These are phyloP conservation scores for Heritiera littoralis DNA, from an alignment of 345 rosid species.

Conservation along the genomic window DNA sequence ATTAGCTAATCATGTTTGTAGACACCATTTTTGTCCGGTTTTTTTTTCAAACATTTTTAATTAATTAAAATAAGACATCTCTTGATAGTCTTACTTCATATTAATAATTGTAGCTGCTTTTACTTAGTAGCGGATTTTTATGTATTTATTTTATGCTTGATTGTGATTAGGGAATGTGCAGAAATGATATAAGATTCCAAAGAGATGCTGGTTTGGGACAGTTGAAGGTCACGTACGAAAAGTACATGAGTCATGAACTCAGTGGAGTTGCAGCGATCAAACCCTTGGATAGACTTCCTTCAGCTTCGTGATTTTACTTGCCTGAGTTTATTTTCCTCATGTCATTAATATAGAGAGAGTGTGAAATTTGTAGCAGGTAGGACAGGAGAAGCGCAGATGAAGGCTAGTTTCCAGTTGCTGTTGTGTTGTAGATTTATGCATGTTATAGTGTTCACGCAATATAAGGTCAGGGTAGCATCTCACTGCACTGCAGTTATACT, in stretches of 20 bases:
- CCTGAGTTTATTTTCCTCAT: not conserved
- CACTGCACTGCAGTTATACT: too few relatives aligned
- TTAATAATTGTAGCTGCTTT: not conserved
- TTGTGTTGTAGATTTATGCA: too few relatives aligned
- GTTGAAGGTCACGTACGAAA: slow-evolving; percentile 71
- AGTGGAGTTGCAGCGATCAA: slow-evolving; percentile 59
- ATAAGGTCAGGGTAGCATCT: too few relatives aligned
- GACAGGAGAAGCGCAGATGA: too few relatives aligned
- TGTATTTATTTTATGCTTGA: not conserved
- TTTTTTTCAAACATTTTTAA: too few relatives aligned
- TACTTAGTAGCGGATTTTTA: not conserved
- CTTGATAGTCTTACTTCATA: not conserved
- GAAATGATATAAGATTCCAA: slow-evolving; percentile 78
- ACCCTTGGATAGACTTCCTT: slow-evolving; percentile 57
- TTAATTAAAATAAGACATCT: too few relatives aligned
- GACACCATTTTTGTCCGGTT: too few relatives aligned
- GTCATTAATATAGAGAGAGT: not conserved
- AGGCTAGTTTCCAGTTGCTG: too few relatives aligned
- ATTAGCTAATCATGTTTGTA: too few relatives aligned
- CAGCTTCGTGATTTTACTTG: slow-evolving; percentile 29
- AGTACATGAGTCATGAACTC: slow-evolving; percentile 54
- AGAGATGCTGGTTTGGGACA: slow-evolving; percentile 59
- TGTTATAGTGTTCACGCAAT: too few relatives aligned
- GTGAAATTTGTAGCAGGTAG: too few relatives aligned
- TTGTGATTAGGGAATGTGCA: slow-evolving; percentile 67